These are phyloP conservation scores for Clonostachys rhizophaga DNA, from an alignment of 2,329 filamentous ascomycete species.

Conservation along the genomic window DNA sequence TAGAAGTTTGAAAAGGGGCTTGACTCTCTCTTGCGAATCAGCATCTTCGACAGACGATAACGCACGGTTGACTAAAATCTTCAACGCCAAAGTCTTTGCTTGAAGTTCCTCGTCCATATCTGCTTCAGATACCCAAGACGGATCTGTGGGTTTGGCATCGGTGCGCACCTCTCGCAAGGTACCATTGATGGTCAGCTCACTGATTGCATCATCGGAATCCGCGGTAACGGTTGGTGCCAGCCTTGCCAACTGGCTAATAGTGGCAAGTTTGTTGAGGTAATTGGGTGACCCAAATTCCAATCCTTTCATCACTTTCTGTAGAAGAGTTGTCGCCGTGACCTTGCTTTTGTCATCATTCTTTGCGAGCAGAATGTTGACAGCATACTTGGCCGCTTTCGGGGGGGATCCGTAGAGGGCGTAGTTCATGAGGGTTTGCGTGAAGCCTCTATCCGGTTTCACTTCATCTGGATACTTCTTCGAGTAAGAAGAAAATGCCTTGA, in stretches of 20 bases:
- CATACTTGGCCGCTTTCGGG: slow-evolving; percentile 84
- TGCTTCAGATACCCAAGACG: slow-evolving; percentile 63
- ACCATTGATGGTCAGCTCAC: slow-evolving; percentile 71
- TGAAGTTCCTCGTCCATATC: slow-evolving; percentile 75
- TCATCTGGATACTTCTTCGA: slow-evolving; percentile 81
- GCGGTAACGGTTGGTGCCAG: slow-evolving; percentile 68
- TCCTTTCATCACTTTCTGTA: slow-evolving; percentile 69
- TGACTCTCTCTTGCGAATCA: slow-evolving; percentile 50
- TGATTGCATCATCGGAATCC: slow-evolving; percentile 70
- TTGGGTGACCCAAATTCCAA: slow-evolving; percentile 69
- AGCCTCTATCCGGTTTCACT: slow-evolving; percentile 75
- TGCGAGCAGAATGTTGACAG: slow-evolving; percentile 82
- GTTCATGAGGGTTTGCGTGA: slow-evolving; percentile 73
- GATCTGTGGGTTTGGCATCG: slow-evolving; percentile 50
- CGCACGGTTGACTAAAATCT: slow-evolving; percentile 80
- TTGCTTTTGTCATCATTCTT: slow-evolving; percentile 68
- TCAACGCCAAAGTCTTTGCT: slow-evolving; percentile 80
- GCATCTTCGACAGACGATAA: slow-evolving; percentile 52
- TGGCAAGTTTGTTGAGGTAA: slow-evolving; percentile 71
- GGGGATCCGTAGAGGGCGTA: slow-evolving; percentile 82
- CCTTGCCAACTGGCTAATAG: slow-evolving; percentile 71
- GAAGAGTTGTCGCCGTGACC: slow-evolving; percentile 78
- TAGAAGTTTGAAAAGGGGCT: slow-evolving; percentile 72
- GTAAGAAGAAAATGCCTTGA: slow-evolving; percentile 92
- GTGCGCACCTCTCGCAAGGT: slow-evolving; percentile 68